Percentiles rank a stretch among this genome's conserved stretches.
phyloP scores from a whole-genome alignment of 176 grass and related monocot genomes.

The Rhynchospora breviuscula region DNA sequence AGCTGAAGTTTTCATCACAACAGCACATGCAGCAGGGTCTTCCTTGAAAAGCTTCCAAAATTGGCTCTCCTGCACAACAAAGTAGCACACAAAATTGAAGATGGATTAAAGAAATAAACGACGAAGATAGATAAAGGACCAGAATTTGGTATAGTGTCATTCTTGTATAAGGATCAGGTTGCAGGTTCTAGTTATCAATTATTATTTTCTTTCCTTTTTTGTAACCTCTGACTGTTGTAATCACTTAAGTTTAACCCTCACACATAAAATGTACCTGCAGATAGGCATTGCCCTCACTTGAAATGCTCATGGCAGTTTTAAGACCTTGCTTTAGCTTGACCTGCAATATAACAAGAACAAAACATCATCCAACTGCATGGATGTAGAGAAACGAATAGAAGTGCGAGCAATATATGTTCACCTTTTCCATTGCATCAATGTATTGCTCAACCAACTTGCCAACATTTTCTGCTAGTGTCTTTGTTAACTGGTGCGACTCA shows the following conservation, averaged over 20 bases:
- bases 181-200: not conserved
- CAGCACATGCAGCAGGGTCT: slow-evolving; percentile 53
- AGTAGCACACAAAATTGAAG: slow-evolving; percentile 11
- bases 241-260: not conserved
- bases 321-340: slow-evolving; percentile 97
- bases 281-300: slow-evolving; percentile 90
- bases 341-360: slow-evolving; percentile 27
- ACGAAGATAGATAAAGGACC: not conserved
- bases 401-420: not conserved
- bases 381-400: slow-evolving; percentile 4
- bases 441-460: slow-evolving; percentile 84
- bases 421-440: slow-evolving; percentile 93
- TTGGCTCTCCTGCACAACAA: slow-evolving; percentile 47
- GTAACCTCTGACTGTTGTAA: not conserved
- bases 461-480: slow-evolving; percentile 53
- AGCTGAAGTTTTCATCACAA: slow-evolving; percentile 92
- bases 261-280: slow-evolving; percentile 45
- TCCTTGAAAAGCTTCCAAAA: slow-evolving; percentile 85
- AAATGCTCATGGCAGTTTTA: slow-evolving; percentile 82
- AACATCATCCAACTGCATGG: slow-evolving; percentile 10
- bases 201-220: not conserved
- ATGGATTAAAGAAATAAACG: slow-evolving; percentile 9
- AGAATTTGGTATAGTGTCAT: not conserved
- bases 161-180: not conserved
- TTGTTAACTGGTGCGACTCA: slow-evolving; percentile 52